Conservation (phyloP, 257 asterid genomes). For the Anisodus tanguticus region DNA sequence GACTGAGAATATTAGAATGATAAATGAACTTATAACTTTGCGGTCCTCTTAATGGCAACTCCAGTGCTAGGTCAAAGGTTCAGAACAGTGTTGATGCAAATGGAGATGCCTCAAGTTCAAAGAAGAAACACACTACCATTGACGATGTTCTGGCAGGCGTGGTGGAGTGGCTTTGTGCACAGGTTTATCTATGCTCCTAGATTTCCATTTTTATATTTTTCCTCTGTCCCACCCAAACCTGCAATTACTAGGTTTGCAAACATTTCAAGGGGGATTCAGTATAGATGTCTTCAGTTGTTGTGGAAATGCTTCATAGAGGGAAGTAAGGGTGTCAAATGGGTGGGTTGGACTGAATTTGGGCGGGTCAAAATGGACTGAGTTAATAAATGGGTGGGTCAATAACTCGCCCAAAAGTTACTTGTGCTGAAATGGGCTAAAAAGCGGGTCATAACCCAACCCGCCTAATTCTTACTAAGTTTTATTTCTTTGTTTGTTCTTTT, state of each 20-base stretch:
- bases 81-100: conserved; percentile 50
- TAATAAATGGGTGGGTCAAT: no score
- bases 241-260: conserved; percentile 7
- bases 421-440: no score
- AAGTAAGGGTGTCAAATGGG: no score
- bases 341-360: no score
- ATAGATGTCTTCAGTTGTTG: not conserved
- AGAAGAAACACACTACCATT: conserved; percentile 58
- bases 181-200: conserved; percentile 53
- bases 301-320: not conserved
- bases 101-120: conserved; percentile 62
- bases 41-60: conserved; percentile 31
- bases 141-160: conserved; percentile 83
- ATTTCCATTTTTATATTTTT: not conserved
- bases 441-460: no score
- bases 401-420: no score
- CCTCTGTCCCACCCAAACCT: not conserved
- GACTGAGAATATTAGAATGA: conserved; percentile 17
- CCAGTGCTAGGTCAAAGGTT: conserved; percentile 76
- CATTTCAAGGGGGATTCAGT: not conserved
- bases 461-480: no score
- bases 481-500: no score
- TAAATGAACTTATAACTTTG: conserved; percentile 34
- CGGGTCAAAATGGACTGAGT: no score
- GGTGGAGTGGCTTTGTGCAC: conserved; percentile 93